Conservation (phyloP, 257 asterid species). For the Primulina tabacum region DNA sequence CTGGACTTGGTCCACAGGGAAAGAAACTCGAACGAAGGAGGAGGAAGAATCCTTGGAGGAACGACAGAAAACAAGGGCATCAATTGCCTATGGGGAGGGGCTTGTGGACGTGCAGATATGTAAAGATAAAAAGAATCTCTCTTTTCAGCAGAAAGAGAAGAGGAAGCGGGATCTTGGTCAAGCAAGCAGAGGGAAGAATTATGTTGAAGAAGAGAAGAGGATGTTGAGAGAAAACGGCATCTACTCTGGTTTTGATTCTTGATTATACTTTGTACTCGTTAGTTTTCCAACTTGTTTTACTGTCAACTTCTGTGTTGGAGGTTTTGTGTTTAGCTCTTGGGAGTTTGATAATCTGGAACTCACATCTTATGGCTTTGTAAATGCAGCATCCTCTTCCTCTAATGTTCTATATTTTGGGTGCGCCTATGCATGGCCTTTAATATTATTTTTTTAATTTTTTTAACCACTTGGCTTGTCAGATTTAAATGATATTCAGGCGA, state of each 20-base stretch:
- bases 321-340: slow-evolving; percentile 1
- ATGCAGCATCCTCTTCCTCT: slow-evolving; percentile 1
- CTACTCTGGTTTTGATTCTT: slow-evolving; percentile 95
- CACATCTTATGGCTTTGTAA: neutral
- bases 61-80: slow-evolving; percentile 71
- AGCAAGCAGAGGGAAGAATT: slow-evolving; percentile 89
- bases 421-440: neutral
- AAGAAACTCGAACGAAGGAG: slow-evolving; percentile 46
- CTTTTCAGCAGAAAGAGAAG: slow-evolving; percentile 94
- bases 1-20: slow-evolving; percentile 92
- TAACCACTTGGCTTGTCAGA: neutral
- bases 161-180: slow-evolving; percentile 91
- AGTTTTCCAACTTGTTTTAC: neutral
- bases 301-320: neutral
- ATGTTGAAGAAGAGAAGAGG: slow-evolving; percentile 99
- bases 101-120: slow-evolving; percentile 40
- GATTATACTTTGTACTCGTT: slow-evolving; percentile 18
- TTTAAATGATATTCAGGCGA: neutral
- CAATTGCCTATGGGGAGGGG: slow-evolving; percentile 58
- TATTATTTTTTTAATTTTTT: too few relatives aligned
- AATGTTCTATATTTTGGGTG: neutral
- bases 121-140: slow-evolving; percentile 55
- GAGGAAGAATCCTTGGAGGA: slow-evolving; percentile 67
- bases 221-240: slow-evolving; percentile 74
- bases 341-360: neutral